Percentiles rank a stretch among this genome's conserved stretches.
These are phyloP conservation scores for Hypocreales sp. DNA, from an alignment of 2,329 filamentous ascomycete genomes.

Conservation along the genomic window DNA sequence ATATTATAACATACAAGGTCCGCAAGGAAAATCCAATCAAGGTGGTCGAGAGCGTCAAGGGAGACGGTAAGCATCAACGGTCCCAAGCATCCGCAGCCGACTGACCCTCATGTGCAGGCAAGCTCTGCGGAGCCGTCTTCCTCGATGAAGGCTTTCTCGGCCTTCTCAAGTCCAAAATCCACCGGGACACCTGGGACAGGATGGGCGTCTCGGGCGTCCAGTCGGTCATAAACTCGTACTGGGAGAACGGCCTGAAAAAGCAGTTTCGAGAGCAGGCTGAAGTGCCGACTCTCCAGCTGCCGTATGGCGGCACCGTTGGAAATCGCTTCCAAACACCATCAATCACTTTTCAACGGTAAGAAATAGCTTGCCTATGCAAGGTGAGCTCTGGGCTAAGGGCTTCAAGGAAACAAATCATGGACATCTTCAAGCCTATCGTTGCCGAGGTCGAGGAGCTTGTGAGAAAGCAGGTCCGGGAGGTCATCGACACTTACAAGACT, in stretches of 20 bases:
- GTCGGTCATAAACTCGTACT: constrained; percentile 9
- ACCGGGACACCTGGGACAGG: background rate
- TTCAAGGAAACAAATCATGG: constrained; percentile 8
- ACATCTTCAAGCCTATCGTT: constrained; percentile 2
- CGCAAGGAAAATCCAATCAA: constrained; percentile 7
- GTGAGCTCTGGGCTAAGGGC: no score
- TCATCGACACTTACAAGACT: constrained; percentile 1
- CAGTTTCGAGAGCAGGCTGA: constrained; percentile 8
- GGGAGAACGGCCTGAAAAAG: constrained; percentile 15
- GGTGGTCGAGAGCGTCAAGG: constrained; percentile 20
- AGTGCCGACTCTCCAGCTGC: constrained; percentile 8
- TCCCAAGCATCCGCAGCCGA: no score
- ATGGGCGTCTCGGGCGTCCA: constrained; percentile 2
- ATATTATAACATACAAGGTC: constrained; percentile 24
- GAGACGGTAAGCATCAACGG: constrained; percentile 15
- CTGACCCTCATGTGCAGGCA: no score
- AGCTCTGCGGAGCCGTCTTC: constrained; percentile 22
- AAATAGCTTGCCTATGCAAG: no score
- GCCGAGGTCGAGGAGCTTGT: background rate
- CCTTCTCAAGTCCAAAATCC: constrained; percentile 11
- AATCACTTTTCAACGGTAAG: no score
- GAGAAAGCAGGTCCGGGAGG: background rate
- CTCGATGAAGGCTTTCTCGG: constrained; percentile 21
- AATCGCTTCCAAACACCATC: background rate
- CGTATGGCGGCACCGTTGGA: constrained; percentile 2